Base-by-base conservation (phyloP, 305 asterid species). In the Plantago coronopus region DNA sequence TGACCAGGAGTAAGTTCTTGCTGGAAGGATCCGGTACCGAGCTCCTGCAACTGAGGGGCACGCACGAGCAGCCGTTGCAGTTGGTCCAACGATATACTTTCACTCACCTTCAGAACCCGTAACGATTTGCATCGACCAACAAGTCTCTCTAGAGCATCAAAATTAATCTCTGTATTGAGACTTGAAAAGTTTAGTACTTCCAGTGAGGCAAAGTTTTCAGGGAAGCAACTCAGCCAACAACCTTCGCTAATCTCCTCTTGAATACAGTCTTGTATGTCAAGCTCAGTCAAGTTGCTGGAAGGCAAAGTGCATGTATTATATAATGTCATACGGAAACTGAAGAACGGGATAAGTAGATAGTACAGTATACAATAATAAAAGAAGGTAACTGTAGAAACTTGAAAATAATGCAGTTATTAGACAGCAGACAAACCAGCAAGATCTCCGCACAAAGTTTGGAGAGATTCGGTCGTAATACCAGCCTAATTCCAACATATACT, bases 81-180 rank as follows among this genome's bases (percentile, higher is more conserved):
- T 61, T 68, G 73, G 62, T 75, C 74, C 63, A 72, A 58, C 21
- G 76, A 37, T 37, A 78, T 59, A 37, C 54, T 65, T 29, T 61
- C 66, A 57, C 72, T 72, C 53, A 78, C 66, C 57, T 74, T 69
- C 40, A 78, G 67, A 63, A 59, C 63, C 66, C 64, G 62, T 17
- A 74, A 37, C 0, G 79, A 73, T 56, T 69, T 75, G 79, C 89
- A 85, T 51, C 86, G 69, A 59, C 75, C 53, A 19, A 83, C 86
- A 34, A 85, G 94, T 48, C 78, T 74, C 71, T 82, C 84, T 0
- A 83, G 85, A 51, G 65, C 68, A 17, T 57, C 68, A 27, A 78
- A 72, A 60, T 48, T 64, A 29, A 78, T 73, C 49, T 68, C 76
- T 8, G 72, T 14, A 59, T 25, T 42, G 66, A 78, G 72, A 62